Conservation (phyloP, 257 asterid genomes). For the Scutellaria barbata region DNA sequence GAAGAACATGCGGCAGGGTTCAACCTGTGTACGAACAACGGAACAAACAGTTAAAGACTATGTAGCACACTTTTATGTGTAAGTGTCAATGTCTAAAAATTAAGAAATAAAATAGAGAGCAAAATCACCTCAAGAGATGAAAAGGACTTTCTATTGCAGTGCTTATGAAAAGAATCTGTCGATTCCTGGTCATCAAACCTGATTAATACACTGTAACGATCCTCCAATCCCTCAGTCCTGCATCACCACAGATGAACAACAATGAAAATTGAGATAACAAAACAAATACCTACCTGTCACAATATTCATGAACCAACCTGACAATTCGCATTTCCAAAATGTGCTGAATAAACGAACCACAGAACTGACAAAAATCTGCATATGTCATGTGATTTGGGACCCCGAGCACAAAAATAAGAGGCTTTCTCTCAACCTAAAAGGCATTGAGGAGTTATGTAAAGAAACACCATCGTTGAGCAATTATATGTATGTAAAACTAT, state of each 20-base stretch:
- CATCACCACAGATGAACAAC: constrained; percentile 30
- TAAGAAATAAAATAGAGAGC: constrained; percentile 14
- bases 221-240: constrained; percentile 88
- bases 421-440: constrained; percentile 75
- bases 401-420: constrained; percentile 86
- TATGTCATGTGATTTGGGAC: constrained; percentile 97
- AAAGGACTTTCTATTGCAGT: constrained; percentile 70
- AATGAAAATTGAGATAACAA: constrained; percentile 28
- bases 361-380: constrained; percentile 93
- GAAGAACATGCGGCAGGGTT: constrained; percentile 69
- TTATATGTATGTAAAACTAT: neutral
- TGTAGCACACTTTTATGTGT: constrained; percentile 13
- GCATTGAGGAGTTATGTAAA: constrained; percentile 29
- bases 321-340: constrained; percentile 91
- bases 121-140: constrained; percentile 83
- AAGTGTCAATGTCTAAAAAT: constrained; percentile 12
- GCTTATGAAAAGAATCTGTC: constrained; percentile 78
- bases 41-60: constrained; percentile 30
- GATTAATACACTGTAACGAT: constrained; percentile 78
- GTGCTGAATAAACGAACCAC: constrained; percentile 85
- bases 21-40: constrained; percentile 55
- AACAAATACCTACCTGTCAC: constrained; percentile 3
- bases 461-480: neutral
- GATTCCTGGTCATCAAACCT: constrained; percentile 75
- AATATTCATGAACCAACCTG: constrained; percentile 55